phyloP scores from a whole-genome alignment of 202 grass and related monocot species.

The Schoenoplectus tabernaemontani region DNA sequence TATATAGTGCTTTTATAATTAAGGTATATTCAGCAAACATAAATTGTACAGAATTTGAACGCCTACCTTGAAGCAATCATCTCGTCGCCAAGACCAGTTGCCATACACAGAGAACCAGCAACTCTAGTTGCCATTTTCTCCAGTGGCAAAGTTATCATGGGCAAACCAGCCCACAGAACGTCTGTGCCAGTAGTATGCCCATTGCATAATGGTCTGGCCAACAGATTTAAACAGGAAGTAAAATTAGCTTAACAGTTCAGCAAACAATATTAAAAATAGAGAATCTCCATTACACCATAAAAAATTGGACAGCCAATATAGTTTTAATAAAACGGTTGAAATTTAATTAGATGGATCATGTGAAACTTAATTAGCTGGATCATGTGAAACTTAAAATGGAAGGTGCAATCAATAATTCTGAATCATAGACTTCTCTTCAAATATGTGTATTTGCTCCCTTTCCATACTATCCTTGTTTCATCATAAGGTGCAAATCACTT shows the following conservation, averaged over 20 bases:
- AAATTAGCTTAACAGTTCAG: neutral
- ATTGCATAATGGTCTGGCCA: slow-evolving; percentile 84
- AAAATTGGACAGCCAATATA: too few relatives aligned
- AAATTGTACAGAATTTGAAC: neutral
- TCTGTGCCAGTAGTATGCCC: slow-evolving; percentile 95
- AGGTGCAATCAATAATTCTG: too few relatives aligned
- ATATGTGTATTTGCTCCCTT: too few relatives aligned
- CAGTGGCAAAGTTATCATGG: slow-evolving; percentile 85
- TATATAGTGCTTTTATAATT: neutral
- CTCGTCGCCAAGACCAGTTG: slow-evolving; percentile 80
- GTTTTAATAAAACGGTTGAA: too few relatives aligned
- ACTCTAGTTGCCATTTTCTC: slow-evolving; percentile 99
- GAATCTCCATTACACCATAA: too few relatives aligned
- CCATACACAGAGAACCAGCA: slow-evolving; percentile 82
- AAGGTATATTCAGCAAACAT: neutral
- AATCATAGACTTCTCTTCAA: too few relatives aligned
- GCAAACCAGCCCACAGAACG: slow-evolving; percentile 92
- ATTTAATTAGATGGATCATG: too few relatives aligned
- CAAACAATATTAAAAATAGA: slow-evolving; percentile 11
- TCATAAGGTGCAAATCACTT: too few relatives aligned
- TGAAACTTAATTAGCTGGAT: too few relatives aligned
- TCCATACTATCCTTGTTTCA: too few relatives aligned
- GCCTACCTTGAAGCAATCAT: slow-evolving; percentile 84
- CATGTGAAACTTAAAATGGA: too few relatives aligned
- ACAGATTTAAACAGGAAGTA: slow-evolving; percentile 13